phyloP scores from a whole-genome alignment of 2,329 filamentous ascomycete genomes.

The Dothideomycetes sp. region DNA sequence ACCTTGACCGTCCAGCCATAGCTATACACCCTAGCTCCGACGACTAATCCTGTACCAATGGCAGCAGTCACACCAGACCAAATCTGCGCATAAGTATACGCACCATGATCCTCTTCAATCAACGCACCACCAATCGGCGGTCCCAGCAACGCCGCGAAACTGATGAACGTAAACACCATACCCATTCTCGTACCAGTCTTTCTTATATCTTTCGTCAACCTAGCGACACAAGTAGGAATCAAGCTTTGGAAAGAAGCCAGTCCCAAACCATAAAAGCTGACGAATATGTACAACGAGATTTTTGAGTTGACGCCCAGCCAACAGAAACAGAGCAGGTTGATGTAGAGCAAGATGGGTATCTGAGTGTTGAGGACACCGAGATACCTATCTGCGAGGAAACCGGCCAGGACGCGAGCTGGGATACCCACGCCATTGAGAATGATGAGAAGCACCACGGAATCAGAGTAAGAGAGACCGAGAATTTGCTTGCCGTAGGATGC shows the following conservation, averaged over 20 bases:
- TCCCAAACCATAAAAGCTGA: constrained; percentile 37
- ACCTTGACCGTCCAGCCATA: constrained; percentile 19
- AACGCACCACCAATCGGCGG: constrained; percentile 40
- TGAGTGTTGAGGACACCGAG: constrained; percentile 49
- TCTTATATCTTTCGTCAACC: constrained; percentile 37
- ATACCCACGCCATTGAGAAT: constrained; percentile 52
- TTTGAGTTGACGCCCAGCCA: constrained; percentile 45
- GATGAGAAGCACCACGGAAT: constrained; percentile 47
- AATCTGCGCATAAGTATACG: constrained; percentile 35
- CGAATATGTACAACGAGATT: constrained; percentile 35
- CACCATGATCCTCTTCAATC: constrained; percentile 31
- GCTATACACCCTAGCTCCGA: constrained; percentile 19
- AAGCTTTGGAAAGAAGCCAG: constrained; percentile 37
- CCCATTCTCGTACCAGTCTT: constrained; percentile 40
- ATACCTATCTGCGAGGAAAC: constrained; percentile 44
- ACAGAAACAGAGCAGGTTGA: constrained; percentile 43
- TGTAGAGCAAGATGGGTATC: constrained; percentile 38
- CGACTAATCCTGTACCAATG: constrained; percentile 17
- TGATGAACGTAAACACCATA: constrained; percentile 39
- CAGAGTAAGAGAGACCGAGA: constrained; percentile 35
- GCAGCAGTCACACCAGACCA: constrained; percentile 29
- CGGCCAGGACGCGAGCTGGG: constrained; percentile 42
- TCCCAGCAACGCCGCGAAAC: constrained; percentile 36
- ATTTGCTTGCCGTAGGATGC: constrained; percentile 28
- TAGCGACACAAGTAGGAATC: constrained; percentile 35